Evolutionary conservation across 2,329 filamentous ascomycete genomes (phyloP), one percentile per base, ranked within the genome.

Genomic region (Septoria petroselini): DNA sequence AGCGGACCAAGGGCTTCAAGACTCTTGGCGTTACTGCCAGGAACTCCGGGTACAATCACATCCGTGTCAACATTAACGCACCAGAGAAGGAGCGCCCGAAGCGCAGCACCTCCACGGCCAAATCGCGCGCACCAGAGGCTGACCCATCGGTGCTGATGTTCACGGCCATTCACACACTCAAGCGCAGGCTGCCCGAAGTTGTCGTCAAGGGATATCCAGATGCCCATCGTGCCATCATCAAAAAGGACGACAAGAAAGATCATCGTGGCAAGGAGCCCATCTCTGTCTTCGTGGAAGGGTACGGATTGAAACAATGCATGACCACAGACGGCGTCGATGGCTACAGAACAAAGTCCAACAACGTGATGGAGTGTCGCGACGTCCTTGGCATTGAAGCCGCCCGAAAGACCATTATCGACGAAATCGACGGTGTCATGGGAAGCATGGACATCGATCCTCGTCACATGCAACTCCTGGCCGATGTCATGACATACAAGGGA

Each of bases 401-500:
- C 2, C 83, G 91, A 52, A 81, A 80, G 3, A 95, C 91, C 5
- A 97, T 98, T 64, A 87, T 93, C 41, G 76, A 80, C 38, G 93
- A 98, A 73, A 97, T 98, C 63, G 80, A 78, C 45, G 78, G 79
- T 44, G 93, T 97, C 65, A 98, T 97, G 91, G 82, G 82, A 29
- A 83, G 85, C 67, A 96, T 98, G 90, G 84, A 82, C 69, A 97
- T 98, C 63, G 93, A 98, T 71, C 91, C 91, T 37, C 87, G 93
- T 48, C 93, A 98, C 73, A 97, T 98, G 90, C 86, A 96, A 68
- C 80, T 98, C 14, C 81, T 98, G 1, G 91, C 93, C 8, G 93
- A 98, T 65, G 91, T 96, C 46, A 98, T 98, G 93, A 97, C 93
- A 1, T 97, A 91, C 78, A 97, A 96, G 74, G 93, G 93, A 42